Evolutionary conservation across 495 filamentous ascomycete species (phyloP), one percentile per base, ranked within the genome.

Genomic region (Melanomma pulvis-pyrius): DNA sequence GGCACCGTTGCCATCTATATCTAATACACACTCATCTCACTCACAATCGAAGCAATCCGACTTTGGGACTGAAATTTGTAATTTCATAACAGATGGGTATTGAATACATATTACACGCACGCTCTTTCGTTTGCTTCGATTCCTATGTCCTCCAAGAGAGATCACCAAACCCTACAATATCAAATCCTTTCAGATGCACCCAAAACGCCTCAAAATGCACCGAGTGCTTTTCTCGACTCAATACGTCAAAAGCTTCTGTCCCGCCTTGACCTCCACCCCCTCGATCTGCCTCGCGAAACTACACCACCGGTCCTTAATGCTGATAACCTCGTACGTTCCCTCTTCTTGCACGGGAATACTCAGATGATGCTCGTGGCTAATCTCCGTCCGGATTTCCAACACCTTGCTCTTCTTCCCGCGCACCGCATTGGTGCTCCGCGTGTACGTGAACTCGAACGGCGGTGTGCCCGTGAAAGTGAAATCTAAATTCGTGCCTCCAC

Each of bases 381-480:
- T 85, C 61, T 94, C 91, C 63, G 92, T 91, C 70, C 90, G 87
- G 70, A 92, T 96, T 77, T 98, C 94, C 22, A 98, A 79, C 19
- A 98, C 84, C 73, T 88, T 83, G 7, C 88, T 70, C 65, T 70
- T 71, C 66, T 69, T 69, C 15, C 71, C 71, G 39, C 90, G 80
- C 87, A 91, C 62, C 81, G 83, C 85, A 75, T 94, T 96, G 44
- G 90, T 90, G 75, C 90, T 93, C 67, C 94, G 84, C 30, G 93
- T 97, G 73, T 94, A 97, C 77, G 92, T 96, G 75, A 97, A 98
- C 77, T 97, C 92, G 73, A 98, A 98, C 12, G 94, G 94, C 63
- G 94, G 94, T 12, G 92, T 93, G 48, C 94, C 94, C 79, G 88
- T 91, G 75, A 98, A 97, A 70, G 93, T 88, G 68, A 98, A 97